These are phyloP conservation scores for Pseudogymnoascus sp. DNA, from an alignment of 2,329 filamentous ascomycete genomes.

Conservation along the genomic window DNA sequence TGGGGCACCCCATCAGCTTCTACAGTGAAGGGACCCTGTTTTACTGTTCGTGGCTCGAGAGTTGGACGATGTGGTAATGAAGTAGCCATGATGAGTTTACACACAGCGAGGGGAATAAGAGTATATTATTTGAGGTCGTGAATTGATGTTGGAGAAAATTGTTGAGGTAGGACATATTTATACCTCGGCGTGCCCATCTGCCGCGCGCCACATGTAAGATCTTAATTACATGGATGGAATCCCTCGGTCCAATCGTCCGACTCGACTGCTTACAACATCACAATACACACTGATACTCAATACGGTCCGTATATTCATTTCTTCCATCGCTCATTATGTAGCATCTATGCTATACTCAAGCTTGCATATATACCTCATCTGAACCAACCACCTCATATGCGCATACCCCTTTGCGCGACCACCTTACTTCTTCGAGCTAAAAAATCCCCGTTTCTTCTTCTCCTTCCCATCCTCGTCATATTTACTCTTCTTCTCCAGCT, in stretches of 20 bases:
- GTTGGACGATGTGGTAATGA: not conserved
- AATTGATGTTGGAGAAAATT: not conserved
- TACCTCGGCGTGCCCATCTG: not conserved
- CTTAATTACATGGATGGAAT: too few species aligned
- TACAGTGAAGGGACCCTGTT: conserved; percentile 49
- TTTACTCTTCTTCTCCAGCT: conserved; percentile 47
- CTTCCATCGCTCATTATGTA: conserved; percentile 1
- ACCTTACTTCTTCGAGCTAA: conserved; percentile 48
- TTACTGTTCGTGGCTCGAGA: not conserved
- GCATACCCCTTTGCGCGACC: not conserved
- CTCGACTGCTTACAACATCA: not conserved
- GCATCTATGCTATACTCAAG: conserved; percentile 4
- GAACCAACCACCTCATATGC: not conserved
- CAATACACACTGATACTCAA: not conserved
- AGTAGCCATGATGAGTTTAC: not conserved
- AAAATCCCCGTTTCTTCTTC: conserved; percentile 53
- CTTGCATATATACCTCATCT: not conserved
- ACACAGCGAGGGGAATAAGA: not conserved
- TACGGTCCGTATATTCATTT: not conserved
- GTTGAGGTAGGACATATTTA: not conserved
- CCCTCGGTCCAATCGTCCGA: too few species aligned
- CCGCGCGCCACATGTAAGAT: too few species aligned
- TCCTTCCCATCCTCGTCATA: conserved; percentile 27
- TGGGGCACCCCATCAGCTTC: conserved; percentile 50
- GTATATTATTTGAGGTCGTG: not conserved